Evolutionary conservation across 2,329 filamentous ascomycete genomes (phyloP).

Genomic region (Ceratocystiopsis minuta): DNA sequence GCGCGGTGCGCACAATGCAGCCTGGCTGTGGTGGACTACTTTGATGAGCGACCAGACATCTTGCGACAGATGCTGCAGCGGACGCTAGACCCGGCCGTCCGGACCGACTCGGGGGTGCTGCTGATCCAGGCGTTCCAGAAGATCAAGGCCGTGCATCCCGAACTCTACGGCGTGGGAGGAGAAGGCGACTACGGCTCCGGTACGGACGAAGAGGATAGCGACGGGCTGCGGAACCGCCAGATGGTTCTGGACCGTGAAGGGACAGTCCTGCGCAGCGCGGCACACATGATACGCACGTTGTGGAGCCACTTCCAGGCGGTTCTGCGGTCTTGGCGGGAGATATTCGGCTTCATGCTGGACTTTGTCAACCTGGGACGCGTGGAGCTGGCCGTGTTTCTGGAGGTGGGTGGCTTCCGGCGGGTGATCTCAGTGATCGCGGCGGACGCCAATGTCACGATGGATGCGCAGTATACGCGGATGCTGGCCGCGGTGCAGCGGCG

Average conservation of each 20-base stretch:
- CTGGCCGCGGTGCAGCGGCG: slow-evolving; percentile 33
- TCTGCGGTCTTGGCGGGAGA: slow-evolving; percentile 56
- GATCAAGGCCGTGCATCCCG: slow-evolving; percentile 30
- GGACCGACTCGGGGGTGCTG: slow-evolving; percentile 30
- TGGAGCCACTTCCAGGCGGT: slow-evolving; percentile 45
- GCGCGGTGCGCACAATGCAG: slow-evolving; percentile 35
- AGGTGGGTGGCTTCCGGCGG: slow-evolving; percentile 40
- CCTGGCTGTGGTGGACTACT: slow-evolving; percentile 42
- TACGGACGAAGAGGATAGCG: slow-evolving; percentile 11
- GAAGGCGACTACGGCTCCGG: not conserved
- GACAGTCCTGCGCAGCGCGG: slow-evolving; percentile 19
- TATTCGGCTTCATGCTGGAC: slow-evolving; percentile 51
- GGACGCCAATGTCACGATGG: slow-evolving; percentile 33
- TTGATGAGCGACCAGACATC: slow-evolving; percentile 32
- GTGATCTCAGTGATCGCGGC: slow-evolving; percentile 42
- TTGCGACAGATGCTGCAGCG: slow-evolving; percentile 49
- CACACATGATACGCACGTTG: slow-evolving; percentile 33
- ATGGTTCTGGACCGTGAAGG: slow-evolving; percentile 10
- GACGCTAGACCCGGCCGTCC: slow-evolving; percentile 37
- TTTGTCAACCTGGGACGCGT: slow-evolving; percentile 43
- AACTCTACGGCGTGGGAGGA: slow-evolving; percentile 24
- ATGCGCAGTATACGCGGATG: slow-evolving; percentile 37
- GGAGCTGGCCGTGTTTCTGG: slow-evolving; percentile 41
- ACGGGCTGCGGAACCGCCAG: slow-evolving; percentile 10
- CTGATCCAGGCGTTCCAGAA: slow-evolving; percentile 33